Evolutionary conservation across 345 rosid genomes (phyloP), one percentile per base, ranked within the genome.

Genomic region (Erodium maritimum): DNA sequence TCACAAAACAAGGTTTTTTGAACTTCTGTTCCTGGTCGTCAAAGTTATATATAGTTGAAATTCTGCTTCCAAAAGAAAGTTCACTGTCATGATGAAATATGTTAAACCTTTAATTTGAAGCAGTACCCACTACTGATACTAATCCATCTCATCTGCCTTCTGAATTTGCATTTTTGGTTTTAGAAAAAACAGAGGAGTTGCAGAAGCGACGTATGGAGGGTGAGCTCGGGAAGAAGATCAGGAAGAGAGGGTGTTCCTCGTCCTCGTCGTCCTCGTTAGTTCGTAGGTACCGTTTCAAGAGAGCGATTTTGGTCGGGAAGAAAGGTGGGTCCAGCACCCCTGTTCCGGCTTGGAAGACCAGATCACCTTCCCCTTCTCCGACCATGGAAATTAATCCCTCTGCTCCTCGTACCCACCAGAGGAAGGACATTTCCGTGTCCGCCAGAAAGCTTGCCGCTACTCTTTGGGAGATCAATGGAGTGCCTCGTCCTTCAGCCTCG

Each of bases 401-500:
- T 61, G 48, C 48, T 42, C 48, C 48, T 10, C 48, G 48, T 10
- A 10, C 48, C 17, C 48, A 42, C 48, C 80, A 72, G 60, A 42
- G 72, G 18, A 75, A 67, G 50, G 79, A 77, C 59, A 73, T 34
- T 45, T 73, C 79, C 0, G 67, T 85, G 11, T 93, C 99, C 0
- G 95, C 95, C 1, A 79, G 99, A 67, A 91, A 86, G 62, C 80
- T 91, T 45, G 98, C 88, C 7, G 98, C 98, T 8, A 83, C 87
- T 2, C 69, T 88, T 57, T 86, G 98, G 95, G 98, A 82, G 65
- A 81, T 88, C 73, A 83, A 82, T 50, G 79, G 74, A 67, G 71
- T 80, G 16, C 8, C 11, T 11, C 12, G 14, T 42, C 48, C 48
- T 10, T 42, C 48, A 0, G 3, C 5, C 14, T 29, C 37, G 9